Evolutionary conservation across 768 basidiomycete species (phyloP).

Genomic region (Boletus edulis): DNA sequence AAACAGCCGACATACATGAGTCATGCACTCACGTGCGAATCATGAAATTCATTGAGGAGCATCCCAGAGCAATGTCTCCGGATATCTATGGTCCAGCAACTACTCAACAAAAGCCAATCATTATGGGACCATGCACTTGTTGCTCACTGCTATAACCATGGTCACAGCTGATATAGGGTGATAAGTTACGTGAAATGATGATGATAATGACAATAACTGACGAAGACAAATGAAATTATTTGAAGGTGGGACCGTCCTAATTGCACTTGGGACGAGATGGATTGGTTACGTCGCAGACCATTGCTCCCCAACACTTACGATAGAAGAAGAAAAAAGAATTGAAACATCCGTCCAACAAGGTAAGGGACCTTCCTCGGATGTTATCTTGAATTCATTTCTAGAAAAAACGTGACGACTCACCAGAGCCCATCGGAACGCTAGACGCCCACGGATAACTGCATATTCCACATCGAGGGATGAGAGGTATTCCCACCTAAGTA

Average conservation of each 20-base stretch:
- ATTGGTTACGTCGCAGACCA: not conserved
- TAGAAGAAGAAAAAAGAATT: slow-evolving; percentile 15
- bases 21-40: slow-evolving; percentile 25
- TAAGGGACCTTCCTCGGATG: slow-evolving; percentile 20
- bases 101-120: not conserved
- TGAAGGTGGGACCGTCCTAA: not conserved
- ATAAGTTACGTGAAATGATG: not conserved
- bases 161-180: slow-evolving; percentile 1
- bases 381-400: not conserved
- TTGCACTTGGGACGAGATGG: slow-evolving; percentile 5
- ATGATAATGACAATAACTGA: slow-evolving; percentile 6
- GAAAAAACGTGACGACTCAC: slow-evolving; percentile 8
- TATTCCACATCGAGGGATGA: slow-evolving; percentile 18
- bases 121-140: not conserved
- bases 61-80: slow-evolving; percentile 15
- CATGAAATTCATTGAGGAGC: slow-evolving; percentile 25
- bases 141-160: slow-evolving; percentile 14
- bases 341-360: slow-evolving; percentile 18
- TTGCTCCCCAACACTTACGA: slow-evolving; percentile 5
- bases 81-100: slow-evolving; percentile 4
- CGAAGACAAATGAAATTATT: slow-evolving; percentile 9
- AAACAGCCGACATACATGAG: not conserved
- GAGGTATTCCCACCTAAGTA: slow-evolving; percentile 27
- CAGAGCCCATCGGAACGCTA: slow-evolving; percentile 26
- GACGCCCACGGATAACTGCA: slow-evolving; percentile 21